Base-by-base conservation (phyloP, 139 green algal genomes). In the Picochlorum costavermella region DNA sequence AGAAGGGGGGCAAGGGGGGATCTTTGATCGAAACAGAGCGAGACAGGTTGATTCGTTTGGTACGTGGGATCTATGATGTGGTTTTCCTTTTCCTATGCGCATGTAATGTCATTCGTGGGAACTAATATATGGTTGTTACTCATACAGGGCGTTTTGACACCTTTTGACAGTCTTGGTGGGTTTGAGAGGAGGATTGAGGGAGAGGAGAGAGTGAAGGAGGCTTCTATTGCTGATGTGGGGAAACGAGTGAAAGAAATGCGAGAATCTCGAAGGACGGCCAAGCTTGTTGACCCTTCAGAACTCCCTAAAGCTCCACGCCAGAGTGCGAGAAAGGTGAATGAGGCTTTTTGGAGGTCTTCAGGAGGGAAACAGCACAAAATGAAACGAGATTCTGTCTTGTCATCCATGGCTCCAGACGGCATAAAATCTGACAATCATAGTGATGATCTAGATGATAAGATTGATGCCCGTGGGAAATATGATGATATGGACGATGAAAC, bases 11-110 rank as follows among this genome's bases (percentile, higher is more conserved):
- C 17, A 48, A 5, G 55, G 33, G 5, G 14, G 50, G 43, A 10
- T 64, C 37, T 4, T 56, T 92, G 43, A 79, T 89, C 26, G 90
- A 95, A 73, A 95, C 86, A 3, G 85, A 95, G 68, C 60, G 86
- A 0, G 90, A 96, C 64, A 69, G 84, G 1, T 67, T 92, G 9
- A 95, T 96, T 57, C 75, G 90, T 1, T 65, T 81, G 62, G 81
- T 83, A 50, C 44, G 43, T 43, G 33, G 9, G 26, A 26, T 28
- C 25, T 50, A 20, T 23, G 20, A 23, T 23, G 20, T 23, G 20
- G 20, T 23, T 23, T 23, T 23, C 20, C 20, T 23, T 23, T 23
- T 23, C 20, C 20, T 23, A 23, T 23, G 20, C 20, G 20, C 20
- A 23, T 23, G 20, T 0, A 23, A 23, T 23, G 20, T 23, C 20